Conservation (phyloP, 306 rosid species). For the Trifolium fragiferum region DNA sequence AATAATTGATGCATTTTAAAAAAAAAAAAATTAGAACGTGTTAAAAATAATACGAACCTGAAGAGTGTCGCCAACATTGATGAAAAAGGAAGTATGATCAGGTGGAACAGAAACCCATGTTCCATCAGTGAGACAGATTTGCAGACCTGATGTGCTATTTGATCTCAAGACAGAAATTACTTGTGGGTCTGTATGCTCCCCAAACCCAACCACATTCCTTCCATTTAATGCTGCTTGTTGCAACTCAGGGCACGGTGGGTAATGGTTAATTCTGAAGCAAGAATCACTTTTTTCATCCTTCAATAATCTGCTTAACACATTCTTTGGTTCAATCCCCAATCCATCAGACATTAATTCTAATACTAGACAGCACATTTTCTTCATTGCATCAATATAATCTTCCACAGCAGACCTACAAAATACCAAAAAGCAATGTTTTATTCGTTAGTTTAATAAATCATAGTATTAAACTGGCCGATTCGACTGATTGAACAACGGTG, state of each 20-base stretch:
- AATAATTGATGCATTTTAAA: no score
- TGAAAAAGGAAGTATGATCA: slow-evolving; percentile 65
- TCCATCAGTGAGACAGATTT: slow-evolving; percentile 76
- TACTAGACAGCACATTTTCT: slow-evolving; percentile 54
- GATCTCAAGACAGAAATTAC: slow-evolving; percentile 78
- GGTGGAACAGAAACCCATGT: slow-evolving; percentile 80
- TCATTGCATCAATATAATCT: slow-evolving; percentile 58
- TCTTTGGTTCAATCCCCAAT: slow-evolving; percentile 52
- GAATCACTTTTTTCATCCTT: slow-evolving; percentile 70
- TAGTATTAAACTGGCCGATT: no score
- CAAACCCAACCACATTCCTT: slow-evolving; percentile 71
- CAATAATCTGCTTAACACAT: slow-evolving; percentile 57
- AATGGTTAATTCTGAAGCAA: slow-evolving; percentile 71
- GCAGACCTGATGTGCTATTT: slow-evolving; percentile 73
- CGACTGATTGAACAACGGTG: no score
- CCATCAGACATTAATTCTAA: slow-evolving; percentile 75
- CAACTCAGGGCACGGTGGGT: slow-evolving; percentile 69
- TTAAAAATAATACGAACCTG: slow-evolving; percentile 53
- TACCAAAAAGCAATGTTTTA: no score
- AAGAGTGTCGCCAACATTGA: slow-evolving; percentile 80
- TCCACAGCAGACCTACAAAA: slow-evolving; percentile 51
- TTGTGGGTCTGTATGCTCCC: slow-evolving; percentile 97
- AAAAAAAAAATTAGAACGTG: no score
- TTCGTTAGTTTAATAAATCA: no score
- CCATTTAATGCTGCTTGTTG: slow-evolving; percentile 51